Conservation (phyloP, 2,329 filamentous ascomycete species). For the Beauveria brongniartii region DNA sequence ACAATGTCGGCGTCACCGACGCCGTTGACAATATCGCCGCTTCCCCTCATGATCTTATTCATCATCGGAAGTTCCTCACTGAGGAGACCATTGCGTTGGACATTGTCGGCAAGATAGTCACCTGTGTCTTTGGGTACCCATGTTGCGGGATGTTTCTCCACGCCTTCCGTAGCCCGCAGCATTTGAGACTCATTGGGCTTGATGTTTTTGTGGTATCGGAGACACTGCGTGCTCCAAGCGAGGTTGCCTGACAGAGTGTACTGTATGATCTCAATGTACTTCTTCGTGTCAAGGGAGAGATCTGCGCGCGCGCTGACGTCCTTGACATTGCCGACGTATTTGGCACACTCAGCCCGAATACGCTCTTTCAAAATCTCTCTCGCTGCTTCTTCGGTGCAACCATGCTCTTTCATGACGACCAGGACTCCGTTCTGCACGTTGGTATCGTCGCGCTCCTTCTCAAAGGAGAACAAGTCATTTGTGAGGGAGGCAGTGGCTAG, state of each 20-base stretch:
- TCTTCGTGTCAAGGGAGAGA: background rate
- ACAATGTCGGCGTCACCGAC: too few relatives aligned
- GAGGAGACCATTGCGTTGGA: too few relatives aligned
- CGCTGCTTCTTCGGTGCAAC: background rate
- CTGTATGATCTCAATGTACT: background rate
- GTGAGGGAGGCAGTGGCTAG: background rate
- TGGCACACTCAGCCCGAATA: background rate
- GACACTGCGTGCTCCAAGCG: background rate
- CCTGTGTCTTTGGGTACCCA: too few relatives aligned
- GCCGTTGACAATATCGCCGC: too few relatives aligned
- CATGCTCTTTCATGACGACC: background rate
- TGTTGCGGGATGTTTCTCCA: too few relatives aligned
- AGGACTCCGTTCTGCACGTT: background rate
- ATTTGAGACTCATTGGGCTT: too few relatives aligned
- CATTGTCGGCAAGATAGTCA: too few relatives aligned
- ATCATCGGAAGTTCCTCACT: too few relatives aligned
- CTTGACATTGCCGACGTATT: too few relatives aligned
- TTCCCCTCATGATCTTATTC: too few relatives aligned
- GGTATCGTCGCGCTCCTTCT: background rate
- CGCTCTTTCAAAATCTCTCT: background rate
- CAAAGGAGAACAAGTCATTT: background rate
- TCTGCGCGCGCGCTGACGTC: background rate
- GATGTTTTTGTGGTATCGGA: background rate
- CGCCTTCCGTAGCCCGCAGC: too few relatives aligned
- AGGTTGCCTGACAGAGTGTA: background rate